These are phyloP conservation scores for Mycena floridula DNA, from an alignment of 768 basidiomycete genomes.

Conservation along the genomic window DNA sequence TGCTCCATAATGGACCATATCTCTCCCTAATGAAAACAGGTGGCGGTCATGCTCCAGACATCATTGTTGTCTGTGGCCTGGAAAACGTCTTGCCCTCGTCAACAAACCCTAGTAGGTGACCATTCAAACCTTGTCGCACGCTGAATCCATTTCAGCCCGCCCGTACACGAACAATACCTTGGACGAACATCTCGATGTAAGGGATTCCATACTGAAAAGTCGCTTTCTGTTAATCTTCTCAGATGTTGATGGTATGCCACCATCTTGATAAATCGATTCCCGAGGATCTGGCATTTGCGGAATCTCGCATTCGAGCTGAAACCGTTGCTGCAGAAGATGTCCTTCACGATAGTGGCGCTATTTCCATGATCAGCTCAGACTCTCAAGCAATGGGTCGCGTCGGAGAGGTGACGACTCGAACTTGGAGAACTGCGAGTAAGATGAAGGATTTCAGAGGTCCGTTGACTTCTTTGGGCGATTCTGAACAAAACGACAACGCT, in stretches of 20 bases:
- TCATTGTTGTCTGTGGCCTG: conserved; percentile 91
- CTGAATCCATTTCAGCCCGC: too few relatives aligned
- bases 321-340: conserved; percentile 98
- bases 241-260: conserved; percentile 99
- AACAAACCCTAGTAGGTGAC: conserved; percentile 95
- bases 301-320: conserved; percentile 94
- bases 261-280: conserved; percentile 88
- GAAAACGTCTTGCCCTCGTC: conserved; percentile 92
- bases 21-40: conserved; percentile 38
- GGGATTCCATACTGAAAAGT: conserved; percentile 16
- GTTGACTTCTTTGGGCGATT: conserved; percentile 63
- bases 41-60: conserved; percentile 96
- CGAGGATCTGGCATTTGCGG: conserved; percentile 94
- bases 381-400: conserved; percentile 98
- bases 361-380: conserved; percentile 95
- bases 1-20: conserved; percentile 31
- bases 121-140: too few relatives aligned
- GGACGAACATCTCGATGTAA: conserved; percentile 94
- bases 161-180: conserved; percentile 89
- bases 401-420: conserved; percentile 86
- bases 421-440: conserved; percentile 97
- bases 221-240: neutral
- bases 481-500: conserved; percentile 68
- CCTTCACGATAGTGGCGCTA: conserved; percentile 86
- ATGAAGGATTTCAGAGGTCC: conserved; percentile 79